Percentiles rank a stretch among this genome's conserved stretches.
These are phyloP conservation scores for Candida fluviatilis DNA, from an alignment of 805 yeast species.

Conservation along the genomic window DNA sequence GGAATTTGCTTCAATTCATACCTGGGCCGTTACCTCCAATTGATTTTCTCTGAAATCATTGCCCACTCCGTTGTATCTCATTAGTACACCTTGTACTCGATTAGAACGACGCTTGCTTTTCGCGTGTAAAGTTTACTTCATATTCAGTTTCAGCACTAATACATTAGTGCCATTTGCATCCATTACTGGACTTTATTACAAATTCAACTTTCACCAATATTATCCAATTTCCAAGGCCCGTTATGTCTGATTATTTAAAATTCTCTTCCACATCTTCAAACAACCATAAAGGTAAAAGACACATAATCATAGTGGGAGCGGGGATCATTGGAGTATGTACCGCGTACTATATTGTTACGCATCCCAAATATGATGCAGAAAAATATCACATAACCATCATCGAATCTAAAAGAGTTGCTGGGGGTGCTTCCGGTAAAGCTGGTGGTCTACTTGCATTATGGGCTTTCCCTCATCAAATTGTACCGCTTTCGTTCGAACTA, in stretches of 20 bases:
- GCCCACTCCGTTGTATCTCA: no score
- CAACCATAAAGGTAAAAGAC: constrained; percentile 57
- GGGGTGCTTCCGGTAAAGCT: constrained; percentile 97
- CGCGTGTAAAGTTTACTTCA: no score
- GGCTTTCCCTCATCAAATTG: constrained; percentile 96
- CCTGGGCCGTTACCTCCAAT: no score
- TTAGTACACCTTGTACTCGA: no score
- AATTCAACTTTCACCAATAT: no score
- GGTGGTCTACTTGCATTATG: constrained; percentile 93
- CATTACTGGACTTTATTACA: no score
- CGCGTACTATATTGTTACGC: constrained; percentile 82
- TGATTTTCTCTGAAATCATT: no score
- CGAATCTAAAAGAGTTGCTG: constrained; percentile 90
- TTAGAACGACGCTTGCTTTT: no score
- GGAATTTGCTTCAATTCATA: no score
- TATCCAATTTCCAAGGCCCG: no score
- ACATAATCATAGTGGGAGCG: constrained; percentile 85
- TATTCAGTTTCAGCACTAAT: no score
- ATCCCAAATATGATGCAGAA: constrained; percentile 69
- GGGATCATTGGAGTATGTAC: constrained; percentile 96
- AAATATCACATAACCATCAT: constrained; percentile 79
- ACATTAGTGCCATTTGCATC: no score
- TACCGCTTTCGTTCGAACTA: constrained; percentile 77
- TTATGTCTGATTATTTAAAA: constrained; percentile 29
- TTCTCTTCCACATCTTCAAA: constrained; percentile 42